A percentile compares a stretch with the other conserved stretches of the same genome.
Evolutionary conservation across 78 protist species (phyloP).

Genomic region (Dictyostelium intermedium): DNA sequence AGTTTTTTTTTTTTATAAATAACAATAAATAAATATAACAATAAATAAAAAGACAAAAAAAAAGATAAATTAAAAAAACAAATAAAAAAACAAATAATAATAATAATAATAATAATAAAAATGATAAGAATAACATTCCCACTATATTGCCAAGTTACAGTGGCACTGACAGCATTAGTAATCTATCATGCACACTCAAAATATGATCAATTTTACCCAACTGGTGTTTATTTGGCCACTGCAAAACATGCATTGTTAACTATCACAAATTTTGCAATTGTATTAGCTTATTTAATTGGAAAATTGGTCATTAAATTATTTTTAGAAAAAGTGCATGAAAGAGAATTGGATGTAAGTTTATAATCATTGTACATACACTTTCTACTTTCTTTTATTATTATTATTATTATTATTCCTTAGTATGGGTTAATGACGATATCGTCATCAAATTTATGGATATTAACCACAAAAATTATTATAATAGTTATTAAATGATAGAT

Average conservation of each 20-base stretch:
- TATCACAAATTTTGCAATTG: constrained; percentile 68
- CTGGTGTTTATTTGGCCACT: constrained; percentile 69
- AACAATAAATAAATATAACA: background rate
- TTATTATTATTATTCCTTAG: background rate
- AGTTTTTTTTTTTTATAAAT: no score
- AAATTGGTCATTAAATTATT: constrained; percentile 10
- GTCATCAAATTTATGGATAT: background rate
- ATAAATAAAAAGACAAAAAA: background rate
- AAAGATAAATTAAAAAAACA: background rate
- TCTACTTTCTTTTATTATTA: background rate
- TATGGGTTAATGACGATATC: no score
- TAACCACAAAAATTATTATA: no score
- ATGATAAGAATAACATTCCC: constrained; percentile 40
- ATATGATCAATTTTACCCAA: constrained; percentile 82
- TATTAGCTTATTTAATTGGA: constrained; percentile 44
- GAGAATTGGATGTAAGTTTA: constrained; percentile 76
- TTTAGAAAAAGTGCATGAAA: constrained; percentile 75
- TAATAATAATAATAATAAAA: background rate
- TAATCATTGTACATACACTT: background rate
- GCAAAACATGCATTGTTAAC: constrained; percentile 35
- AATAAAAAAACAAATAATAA: background rate
- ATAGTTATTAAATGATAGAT: constrained; percentile 70
- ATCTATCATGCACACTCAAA: constrained; percentile 24
- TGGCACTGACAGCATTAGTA: constrained; percentile 34
- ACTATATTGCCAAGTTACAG: constrained; percentile 38